Evolutionary conservation across 1,284 basidiomycete genomes (phyloP).

Genomic region (Cutaneotrichosporon sp.): DNA sequence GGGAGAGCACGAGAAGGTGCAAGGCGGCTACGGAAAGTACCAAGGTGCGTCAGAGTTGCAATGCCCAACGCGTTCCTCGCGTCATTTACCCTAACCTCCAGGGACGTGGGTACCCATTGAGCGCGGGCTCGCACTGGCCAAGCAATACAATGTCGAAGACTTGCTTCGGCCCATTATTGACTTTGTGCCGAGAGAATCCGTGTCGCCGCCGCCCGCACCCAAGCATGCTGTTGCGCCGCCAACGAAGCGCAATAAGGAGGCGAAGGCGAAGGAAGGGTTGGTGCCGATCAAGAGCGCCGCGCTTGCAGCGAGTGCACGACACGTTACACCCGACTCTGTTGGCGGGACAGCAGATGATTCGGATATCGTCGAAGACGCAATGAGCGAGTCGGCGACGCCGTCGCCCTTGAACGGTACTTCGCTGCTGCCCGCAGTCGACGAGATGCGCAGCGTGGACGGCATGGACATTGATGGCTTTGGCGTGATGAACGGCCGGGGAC

Average conservation of each 20-base stretch:
- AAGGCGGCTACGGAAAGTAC: conserved; percentile 99
- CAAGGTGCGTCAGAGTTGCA: conserved; percentile 68
- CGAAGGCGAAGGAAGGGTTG: conserved; percentile 26
- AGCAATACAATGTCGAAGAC: conserved; percentile 86
- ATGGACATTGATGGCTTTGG: conserved; percentile 15
- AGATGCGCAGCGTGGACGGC: conserved; percentile 7
- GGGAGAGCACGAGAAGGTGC: conserved; percentile 98
- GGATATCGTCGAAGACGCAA: conserved; percentile 14
- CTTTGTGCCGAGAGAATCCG: conserved; percentile 74
- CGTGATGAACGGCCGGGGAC: conserved; percentile 11
- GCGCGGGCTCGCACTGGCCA: conserved; percentile 76
- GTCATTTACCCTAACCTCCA: conserved; percentile 41
- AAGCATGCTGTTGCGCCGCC: conserved; percentile 80
- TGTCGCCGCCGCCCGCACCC: conserved; percentile 91
- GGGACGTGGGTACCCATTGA: conserved; percentile 99
- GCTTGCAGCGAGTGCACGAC: conserved; percentile 9
- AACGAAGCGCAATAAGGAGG: conserved; percentile 50
- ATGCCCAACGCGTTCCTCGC: not conserved
- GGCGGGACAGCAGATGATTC: conserved; percentile 9
- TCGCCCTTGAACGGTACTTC: conserved; percentile 15
- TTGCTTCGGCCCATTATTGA: conserved; percentile 92
- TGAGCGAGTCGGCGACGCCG: conserved; percentile 23
- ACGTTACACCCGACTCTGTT: conserved; percentile 22
- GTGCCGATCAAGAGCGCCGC: conserved; percentile 31
- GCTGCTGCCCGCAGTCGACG: conserved; percentile 8